Base-by-base conservation (phyloP, 805 yeast genomes). In the Saccharomycopsis oosterbeekiorum region DNA sequence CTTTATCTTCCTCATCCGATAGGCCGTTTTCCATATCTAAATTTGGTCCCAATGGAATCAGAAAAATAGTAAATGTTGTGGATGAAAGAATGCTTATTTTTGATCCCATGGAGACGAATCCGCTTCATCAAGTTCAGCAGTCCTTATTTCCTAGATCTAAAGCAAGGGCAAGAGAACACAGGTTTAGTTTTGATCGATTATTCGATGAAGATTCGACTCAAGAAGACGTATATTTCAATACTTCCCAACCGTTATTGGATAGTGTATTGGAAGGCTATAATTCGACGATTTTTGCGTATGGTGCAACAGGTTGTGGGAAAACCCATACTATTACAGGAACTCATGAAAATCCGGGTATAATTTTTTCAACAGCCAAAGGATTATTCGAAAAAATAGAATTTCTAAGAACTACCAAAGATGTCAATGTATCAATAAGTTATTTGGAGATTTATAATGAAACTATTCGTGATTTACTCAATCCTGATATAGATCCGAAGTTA, bases 251-350 rank as follows among this genome's bases (percentile, higher is more conserved):
- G 0, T 74, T 90, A 56, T 75, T 92, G 8, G 89, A 85, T 63
- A 80, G 85, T 47, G 84, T 90, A 0, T 71, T 92, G 51, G 94
- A 88, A 64, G 98, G 97, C 0, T 89, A 76, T 72, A 91, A 93
- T 70, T 86, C 96, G 5, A 90, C 97, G 0, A 89, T 92, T 0
- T 92, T 92, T 75, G 97, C 98, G 0, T 92, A 92, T 70, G 98
- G 98, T 1, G 96, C 98, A 36, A 92, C 98, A 0, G 98, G 98
- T 0, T 92, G 97, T 72, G 98, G 98, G n/a, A 92, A 92, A 70
- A 92, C 97, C 0, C 90, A 87, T 70, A 92, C 98, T 0, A 88
- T 92, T 39, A 81, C 86, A 70, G 97, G 97, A 0, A 80, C 85
- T 0, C 78, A 84, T 0, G 80, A 80, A 1, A 74, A 80, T 29